Evolutionary conservation across 179 eudicot species (phyloP).

Genomic region (Spergularia azorica): DNA sequence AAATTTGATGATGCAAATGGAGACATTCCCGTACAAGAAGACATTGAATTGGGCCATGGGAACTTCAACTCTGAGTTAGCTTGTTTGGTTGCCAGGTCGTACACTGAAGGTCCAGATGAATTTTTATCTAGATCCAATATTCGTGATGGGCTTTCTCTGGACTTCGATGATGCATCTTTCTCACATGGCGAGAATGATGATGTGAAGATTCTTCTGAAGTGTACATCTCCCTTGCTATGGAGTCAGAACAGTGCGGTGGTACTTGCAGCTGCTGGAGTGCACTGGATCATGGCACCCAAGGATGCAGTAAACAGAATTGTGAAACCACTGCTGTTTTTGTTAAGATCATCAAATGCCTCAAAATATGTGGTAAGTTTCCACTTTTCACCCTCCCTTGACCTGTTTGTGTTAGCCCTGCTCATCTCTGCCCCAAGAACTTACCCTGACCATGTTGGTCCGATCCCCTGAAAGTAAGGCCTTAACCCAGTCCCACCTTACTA

Average conservation of each 20-base stretch:
- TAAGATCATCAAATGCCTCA: slow-evolving; percentile 87
- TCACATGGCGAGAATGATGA: slow-evolving; percentile 74
- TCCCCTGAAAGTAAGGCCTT: background rate
- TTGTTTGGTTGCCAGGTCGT: slow-evolving; percentile 65
- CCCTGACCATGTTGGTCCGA: background rate
- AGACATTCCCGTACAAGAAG: slow-evolving; percentile 32
- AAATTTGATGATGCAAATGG: slow-evolving; percentile 40
- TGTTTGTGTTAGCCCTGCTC: background rate
- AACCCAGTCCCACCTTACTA: background rate
- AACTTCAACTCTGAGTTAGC: slow-evolving; percentile 43
- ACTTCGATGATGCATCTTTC: slow-evolving; percentile 44
- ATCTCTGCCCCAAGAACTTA: background rate
- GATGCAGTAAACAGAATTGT: slow-evolving; percentile 70
- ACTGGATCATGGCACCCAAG: slow-evolving; percentile 97
- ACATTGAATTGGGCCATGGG: slow-evolving; percentile 33
- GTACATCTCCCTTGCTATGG: slow-evolving; percentile 94
- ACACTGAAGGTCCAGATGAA: slow-evolving; percentile 92
- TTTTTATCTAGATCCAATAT: slow-evolving; percentile 61
- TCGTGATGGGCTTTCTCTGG: slow-evolving; percentile 32
- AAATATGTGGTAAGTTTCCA: slow-evolving; percentile 73
- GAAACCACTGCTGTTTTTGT: slow-evolving; percentile 81
- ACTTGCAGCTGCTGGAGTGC: slow-evolving; percentile 97
- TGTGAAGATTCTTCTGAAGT: slow-evolving; percentile 78
- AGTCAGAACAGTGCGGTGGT: slow-evolving; percentile 98
- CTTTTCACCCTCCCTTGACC: background rate